Evolutionary conservation across 208 protist species (phyloP), one percentile per base, ranked within the genome.

Genomic region (Crithidia bombi): DNA sequence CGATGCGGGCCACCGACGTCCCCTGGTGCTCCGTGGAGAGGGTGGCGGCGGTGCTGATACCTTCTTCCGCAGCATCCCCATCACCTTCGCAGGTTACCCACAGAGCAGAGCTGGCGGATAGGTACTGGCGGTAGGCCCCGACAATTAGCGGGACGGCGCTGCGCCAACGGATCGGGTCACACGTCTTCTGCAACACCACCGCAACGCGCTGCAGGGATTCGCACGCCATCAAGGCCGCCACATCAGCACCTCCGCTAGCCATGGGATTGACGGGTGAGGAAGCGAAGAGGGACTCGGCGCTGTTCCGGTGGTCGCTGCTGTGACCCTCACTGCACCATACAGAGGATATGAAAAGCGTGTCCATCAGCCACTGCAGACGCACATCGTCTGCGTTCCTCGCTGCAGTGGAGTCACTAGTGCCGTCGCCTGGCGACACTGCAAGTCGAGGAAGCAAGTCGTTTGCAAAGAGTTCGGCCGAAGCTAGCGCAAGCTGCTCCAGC

Each of bases 141-240:
- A 77, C 2, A n/a, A 71, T 3, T 17, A 66, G 56, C 35, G 64
- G 63, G 0, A 32, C 39, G 10, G 49, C 55, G 43, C 65, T 66
- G 46, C 64, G 71, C 71, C 71, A 77, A 4, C 71, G 71, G 15
- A 77, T 5, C 17, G 56, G 15, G 19, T 77, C 71, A 41, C 71
- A 77, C 14, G 26, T 19, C n/a, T 30, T 12, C 50, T 64, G 47
- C 14, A 77, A 57, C 32, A 39, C 28, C 21, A n/a, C 25, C 15
- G 46, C 65, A 3, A 62, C 64, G 6, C 33, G 35, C 32, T 41
- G 71, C 36, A 77, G 26, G 2, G 55, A 47, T 0, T 57, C 71
- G 5, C 51, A 51, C 43, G 28, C 4, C 14, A n/a, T 25, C 5
- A 25, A 19, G 23, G 5, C 61, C 3, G 21, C 43, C 10, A n/a